These are phyloP conservation scores for Eremomyces bilateralis DNA, from an alignment of 495 filamentous ascomycete species.

Conservation along the genomic window DNA sequence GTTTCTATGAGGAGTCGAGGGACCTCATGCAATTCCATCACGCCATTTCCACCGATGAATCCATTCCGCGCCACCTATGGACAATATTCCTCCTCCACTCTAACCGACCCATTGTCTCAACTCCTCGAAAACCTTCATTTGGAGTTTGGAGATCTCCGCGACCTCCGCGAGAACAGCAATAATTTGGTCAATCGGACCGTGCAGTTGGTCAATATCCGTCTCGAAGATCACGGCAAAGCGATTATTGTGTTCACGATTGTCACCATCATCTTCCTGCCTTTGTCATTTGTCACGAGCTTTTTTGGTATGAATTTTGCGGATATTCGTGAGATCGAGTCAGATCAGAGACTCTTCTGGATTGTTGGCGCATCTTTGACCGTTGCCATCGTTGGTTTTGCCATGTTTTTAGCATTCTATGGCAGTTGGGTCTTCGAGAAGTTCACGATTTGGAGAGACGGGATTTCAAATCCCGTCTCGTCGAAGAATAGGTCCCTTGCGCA, in stretches of 20 bases:
- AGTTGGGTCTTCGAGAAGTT: constrained; percentile 13
- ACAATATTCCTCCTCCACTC: constrained; percentile 13
- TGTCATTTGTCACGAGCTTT: constrained; percentile 20
- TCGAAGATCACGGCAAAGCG: constrained; percentile 22
- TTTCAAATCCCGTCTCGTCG: too few relatives aligned
- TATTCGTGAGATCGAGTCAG: constrained; percentile 18
- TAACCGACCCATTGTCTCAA: constrained; percentile 15
- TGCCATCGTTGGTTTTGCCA: constrained; percentile 14
- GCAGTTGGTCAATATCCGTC: constrained; percentile 21
- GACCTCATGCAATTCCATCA: not conserved
- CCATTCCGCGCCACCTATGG: constrained; percentile 7
- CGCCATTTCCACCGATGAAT: not conserved
- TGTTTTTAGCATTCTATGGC: constrained; percentile 20
- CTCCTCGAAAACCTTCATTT: constrained; percentile 18
- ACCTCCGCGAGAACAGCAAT: constrained; percentile 20
- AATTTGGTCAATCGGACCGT: constrained; percentile 20
- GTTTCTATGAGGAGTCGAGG: not conserved
- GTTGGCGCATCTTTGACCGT: constrained; percentile 15
- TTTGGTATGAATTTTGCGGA: constrained; percentile 24
- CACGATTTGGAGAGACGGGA: constrained; percentile 12
- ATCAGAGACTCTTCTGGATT: constrained; percentile 20
- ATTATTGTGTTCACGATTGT: constrained; percentile 23
- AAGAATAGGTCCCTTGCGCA: too few relatives aligned
- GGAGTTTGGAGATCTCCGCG: constrained; percentile 17
- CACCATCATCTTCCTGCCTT: constrained; percentile 21